A percentile compares a stretch with the other conserved stretches of the same genome.
Conservation (phyloP, 2,329 filamentous ascomycete species). For the Diaporthe caulivora region DNA sequence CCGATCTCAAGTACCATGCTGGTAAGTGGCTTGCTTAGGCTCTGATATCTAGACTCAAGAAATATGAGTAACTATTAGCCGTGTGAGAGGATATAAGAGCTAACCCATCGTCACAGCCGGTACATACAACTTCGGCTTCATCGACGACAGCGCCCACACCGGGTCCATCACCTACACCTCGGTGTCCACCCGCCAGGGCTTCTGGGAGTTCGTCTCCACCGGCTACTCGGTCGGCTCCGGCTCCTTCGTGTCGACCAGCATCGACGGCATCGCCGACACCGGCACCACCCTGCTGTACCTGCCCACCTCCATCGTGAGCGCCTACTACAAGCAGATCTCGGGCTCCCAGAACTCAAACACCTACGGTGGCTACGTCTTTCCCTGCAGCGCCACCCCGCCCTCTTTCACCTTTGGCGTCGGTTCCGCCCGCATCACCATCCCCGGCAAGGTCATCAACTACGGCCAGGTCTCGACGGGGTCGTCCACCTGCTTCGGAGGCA, state of each 20-base stretch:
- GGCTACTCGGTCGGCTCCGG: conserved; percentile 50
- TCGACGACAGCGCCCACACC: conserved; percentile 67
- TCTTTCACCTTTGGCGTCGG: conserved; percentile 42
- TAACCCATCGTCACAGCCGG: conserved; percentile 34
- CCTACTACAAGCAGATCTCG: conserved; percentile 62
- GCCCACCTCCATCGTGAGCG: conserved; percentile 56
- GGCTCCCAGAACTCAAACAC: conserved; percentile 51
- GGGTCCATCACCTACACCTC: conserved; percentile 67
- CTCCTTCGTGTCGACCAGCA: conserved; percentile 47
- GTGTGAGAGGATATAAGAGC: not conserved
- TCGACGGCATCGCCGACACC: conserved; percentile 65
- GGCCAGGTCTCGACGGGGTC: conserved; percentile 33
- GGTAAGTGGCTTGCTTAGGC: conserved; percentile 41
- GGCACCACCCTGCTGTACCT: conserved; percentile 68
- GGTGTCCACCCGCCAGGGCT: conserved; percentile 67
- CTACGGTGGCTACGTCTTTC: conserved; percentile 40
- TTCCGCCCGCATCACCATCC: conserved; percentile 38
- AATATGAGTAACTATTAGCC: not conserved
- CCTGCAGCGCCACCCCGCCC: conserved; percentile 41
- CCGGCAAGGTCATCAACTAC: conserved; percentile 41
- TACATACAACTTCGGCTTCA: conserved; percentile 54
- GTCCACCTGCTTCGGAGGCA: conserved; percentile 41
- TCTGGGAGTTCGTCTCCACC: conserved; percentile 68
- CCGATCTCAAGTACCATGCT: conserved; percentile 48
- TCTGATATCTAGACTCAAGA: not conserved